Base-by-base conservation (phyloP, 257 asterid species). In the Sherardia arvensis region DNA sequence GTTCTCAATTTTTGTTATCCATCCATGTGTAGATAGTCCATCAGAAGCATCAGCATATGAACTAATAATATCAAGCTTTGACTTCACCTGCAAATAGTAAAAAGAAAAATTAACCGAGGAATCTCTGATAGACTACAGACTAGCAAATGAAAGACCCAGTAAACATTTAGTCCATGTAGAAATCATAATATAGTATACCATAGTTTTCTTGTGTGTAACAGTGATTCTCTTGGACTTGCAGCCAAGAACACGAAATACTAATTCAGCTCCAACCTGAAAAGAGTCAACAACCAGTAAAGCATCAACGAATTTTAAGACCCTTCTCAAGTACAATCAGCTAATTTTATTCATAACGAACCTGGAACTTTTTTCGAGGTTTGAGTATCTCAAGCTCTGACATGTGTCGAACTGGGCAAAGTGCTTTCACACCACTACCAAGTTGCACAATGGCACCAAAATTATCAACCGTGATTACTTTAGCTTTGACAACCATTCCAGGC, bases 381-480 rank as follows among this genome's bases (percentile, higher is more conserved):
- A 78, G 53, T 66, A 87, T 93, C 77, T 93, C 99, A 74, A 90
- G 82, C 85, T 93, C 99, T 49, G 99, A 90, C 99, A 93, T 93
- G 74, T 93, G 99, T 22, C 99, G 95, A 70, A 93, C 97, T 69
- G 99, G 99, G 63, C 99, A 93, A 9, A 87, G 91, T n/a, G 97
- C 97, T 79, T 93, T 93, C 70, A 93, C 84, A 29, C 97, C 96
- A 74, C 95, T 81, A 49, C 92, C 79, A 72, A 89, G 83, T 75
- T 87, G 96, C 73, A 93, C 95, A 71, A 90, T 84, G 65, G 97
- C 94, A 73, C 96, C 99, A 72, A 84, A 93, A 67, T 80, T 77
- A 73, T 87, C 88, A 28, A 85, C 92, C 61, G 80, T 71, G 68
- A 85, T 78, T 62, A 90, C 95, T 84, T 90, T 93, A 71, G 86